Base-by-base conservation (phyloP, 1,284 basidiomycete genomes). In the Microbotryomycetes sp. region DNA sequence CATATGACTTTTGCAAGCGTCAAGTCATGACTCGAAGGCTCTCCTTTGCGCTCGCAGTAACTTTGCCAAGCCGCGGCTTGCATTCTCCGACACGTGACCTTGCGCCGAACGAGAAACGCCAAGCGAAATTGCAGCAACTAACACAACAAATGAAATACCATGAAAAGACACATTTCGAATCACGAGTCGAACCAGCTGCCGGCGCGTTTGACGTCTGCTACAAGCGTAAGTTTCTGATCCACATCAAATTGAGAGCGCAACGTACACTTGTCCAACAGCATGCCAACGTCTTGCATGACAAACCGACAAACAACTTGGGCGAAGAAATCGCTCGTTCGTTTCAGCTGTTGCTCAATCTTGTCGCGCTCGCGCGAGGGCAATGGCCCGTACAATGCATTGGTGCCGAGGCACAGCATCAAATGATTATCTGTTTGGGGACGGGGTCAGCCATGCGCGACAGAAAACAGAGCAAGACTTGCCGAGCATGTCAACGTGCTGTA, bases 261-360 rank as follows among this genome's bases (percentile, higher is more conserved):
- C 57, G 24, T 87, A 74, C 89, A 91, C 77, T 91, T 92, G 79
- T 97, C 93, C 68, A 97, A 80, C 59, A 97, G 79, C 70, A 78
- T 69, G 50, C 73, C 78, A 13, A 80, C 61, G 60, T 82, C 81
- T 52, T 87, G 85, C 71, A 97, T 82, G 65, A 97, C 89, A 75
- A 96, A 96, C 9, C 89, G 89, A 58, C 96, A 80, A 49, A 98
- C 82, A 58, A 96, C 90, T 47, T 82, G 86, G 5, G 87, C 87
- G 68, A 96, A 91, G 75, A 97, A 97, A 70, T 97, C 90, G 18
- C 89, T 90, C 6, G 84, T 81, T 60, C 87, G 83, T 69, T 82
- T 84, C 57, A 97, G 80, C 71, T 85, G 86, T 65, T 80, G 77
- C 73, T 94, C 89, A 57, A 90, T 81, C 13, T 81, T 80, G 31